phyloP scores from a whole-genome alignment of 305 asterid species.

The Fraxinus floribunda region DNA sequence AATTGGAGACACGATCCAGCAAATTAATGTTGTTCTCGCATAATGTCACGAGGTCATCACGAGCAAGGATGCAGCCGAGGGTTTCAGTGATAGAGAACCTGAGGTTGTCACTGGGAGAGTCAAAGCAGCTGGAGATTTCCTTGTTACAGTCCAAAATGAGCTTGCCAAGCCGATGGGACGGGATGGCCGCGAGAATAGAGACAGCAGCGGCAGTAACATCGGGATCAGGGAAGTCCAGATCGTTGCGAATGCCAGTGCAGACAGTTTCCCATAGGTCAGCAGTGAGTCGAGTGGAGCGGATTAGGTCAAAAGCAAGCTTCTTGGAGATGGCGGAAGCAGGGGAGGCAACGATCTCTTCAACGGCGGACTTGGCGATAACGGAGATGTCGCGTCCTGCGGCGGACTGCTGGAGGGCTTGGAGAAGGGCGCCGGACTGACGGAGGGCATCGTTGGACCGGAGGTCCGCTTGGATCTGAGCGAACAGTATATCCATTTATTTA shows the following conservation, averaged over 20 bases:
- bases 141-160: constrained; percentile 70
- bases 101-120: constrained; percentile 66
- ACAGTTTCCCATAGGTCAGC: constrained; percentile 80
- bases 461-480: constrained; percentile 91
- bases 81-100: constrained; percentile 81
- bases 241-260: constrained; percentile 72
- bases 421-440: constrained; percentile 81
- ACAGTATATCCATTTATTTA: constrained; percentile 64
- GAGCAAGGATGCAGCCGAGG: constrained; percentile 78
- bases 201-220: constrained; percentile 90
- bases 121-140: constrained; percentile 76
- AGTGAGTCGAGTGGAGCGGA: constrained; percentile 85
- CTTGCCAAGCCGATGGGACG: constrained; percentile 75
- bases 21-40: constrained; percentile 76
- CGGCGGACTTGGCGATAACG: constrained; percentile 82
- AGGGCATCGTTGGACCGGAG: constrained; percentile 87
- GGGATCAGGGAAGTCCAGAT: constrained; percentile 85
- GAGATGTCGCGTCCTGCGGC: constrained; percentile 90
- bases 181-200: constrained; percentile 80
- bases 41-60: constrained; percentile 76
- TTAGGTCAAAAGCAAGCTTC: constrained; percentile 83
- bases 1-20: constrained; percentile 75
- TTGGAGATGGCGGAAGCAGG: constrained; percentile 90
- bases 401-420: constrained; percentile 87
- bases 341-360: constrained; percentile 87